Evolutionary conservation across 257 asterid genomes (phyloP).

Genomic region (Solanum medicagineum): DNA sequence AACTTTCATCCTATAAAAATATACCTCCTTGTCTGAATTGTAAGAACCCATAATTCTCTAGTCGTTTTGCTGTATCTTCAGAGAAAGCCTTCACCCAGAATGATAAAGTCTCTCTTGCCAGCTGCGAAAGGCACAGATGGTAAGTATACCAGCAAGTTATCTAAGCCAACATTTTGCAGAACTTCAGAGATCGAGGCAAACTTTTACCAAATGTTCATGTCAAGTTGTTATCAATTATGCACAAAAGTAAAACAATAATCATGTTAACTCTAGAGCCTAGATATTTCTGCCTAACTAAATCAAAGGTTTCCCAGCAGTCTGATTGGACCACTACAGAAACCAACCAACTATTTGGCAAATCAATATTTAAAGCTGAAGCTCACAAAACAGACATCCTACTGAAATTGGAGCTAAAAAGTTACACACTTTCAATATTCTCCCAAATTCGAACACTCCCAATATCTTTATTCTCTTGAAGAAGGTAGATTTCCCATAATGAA

Average conservation of each 20-base stretch:
- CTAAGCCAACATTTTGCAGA: background rate
- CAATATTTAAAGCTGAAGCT: background rate
- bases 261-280: background rate
- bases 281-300: background rate
- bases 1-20: background rate
- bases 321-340: background rate
- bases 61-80: constrained; percentile 97
- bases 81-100: constrained; percentile 99
- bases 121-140: constrained; percentile 35
- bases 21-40: constrained; percentile 99
- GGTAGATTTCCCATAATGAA: background rate
- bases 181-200: background rate
- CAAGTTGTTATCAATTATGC: background rate
- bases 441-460: background rate
- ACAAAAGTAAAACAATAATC: background rate
- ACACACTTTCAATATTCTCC: background rate
- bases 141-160: background rate
- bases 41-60: constrained; percentile 93
- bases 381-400: background rate
- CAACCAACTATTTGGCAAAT: background rate
- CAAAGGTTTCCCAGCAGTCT: background rate
- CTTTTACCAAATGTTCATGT: background rate
- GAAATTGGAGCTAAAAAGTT: background rate
- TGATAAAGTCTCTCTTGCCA: constrained; percentile 88
- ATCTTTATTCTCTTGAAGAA: background rate